Evolutionary conservation across 108 stramenopile species (phyloP).

Genomic region (Nannochloropsis oceanica): DNA sequence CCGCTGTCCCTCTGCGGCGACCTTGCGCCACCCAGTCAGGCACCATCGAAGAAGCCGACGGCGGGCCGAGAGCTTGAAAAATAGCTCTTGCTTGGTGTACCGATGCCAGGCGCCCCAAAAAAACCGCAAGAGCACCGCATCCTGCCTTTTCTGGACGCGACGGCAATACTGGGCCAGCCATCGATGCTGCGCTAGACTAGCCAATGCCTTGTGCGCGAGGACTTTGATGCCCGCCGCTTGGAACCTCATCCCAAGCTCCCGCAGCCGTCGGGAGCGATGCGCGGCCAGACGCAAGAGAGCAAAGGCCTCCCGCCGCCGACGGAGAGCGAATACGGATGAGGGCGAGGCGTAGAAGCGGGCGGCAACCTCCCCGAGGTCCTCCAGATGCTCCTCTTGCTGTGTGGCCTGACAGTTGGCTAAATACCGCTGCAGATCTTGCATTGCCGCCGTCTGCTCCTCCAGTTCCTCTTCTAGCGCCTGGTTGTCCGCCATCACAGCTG

Average conservation of each 20-base stretch:
- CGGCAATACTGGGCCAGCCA: neutral
- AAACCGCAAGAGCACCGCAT: neutral
- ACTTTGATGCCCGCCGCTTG: neutral
- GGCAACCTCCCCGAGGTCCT: neutral
- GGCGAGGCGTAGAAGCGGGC: neutral
- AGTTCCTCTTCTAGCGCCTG: neutral
- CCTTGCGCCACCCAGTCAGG: neutral
- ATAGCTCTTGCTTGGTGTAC: neutral
- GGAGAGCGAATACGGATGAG: neutral
- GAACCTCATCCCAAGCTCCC: neutral
- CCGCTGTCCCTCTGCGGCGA: neutral
- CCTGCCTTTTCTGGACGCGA: neutral
- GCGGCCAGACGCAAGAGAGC: neutral
- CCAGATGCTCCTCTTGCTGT: neutral
- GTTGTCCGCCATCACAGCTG: neutral
- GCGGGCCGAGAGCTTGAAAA: neutral
- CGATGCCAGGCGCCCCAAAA: neutral
- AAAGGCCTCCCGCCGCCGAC: neutral
- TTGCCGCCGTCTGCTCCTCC: neutral
- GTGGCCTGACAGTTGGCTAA: neutral
- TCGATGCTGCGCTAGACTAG: neutral
- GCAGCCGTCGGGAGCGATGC: neutral
- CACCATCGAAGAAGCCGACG: neutral
- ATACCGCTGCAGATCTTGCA: neutral
- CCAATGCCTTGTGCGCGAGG: neutral